Evolutionary conservation across 2,329 filamentous ascomycete genomes (phyloP).

Genomic region (Helotiales sp.): DNA sequence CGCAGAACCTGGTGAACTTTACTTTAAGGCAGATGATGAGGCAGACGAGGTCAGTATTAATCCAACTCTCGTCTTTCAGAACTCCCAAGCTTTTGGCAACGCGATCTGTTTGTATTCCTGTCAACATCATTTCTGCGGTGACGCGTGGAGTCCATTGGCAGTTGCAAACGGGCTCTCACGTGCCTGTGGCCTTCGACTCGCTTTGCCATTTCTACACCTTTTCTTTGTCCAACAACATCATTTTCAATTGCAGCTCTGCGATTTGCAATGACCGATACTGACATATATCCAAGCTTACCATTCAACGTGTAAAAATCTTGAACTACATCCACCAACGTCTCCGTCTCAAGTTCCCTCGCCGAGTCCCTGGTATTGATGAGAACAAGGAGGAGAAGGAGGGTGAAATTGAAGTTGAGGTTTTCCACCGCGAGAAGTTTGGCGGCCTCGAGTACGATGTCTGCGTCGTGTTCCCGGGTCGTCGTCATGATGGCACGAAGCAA

Average conservation of each 20-base stretch:
- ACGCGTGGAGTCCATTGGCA: background rate
- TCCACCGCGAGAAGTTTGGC: background rate
- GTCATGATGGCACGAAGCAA: background rate
- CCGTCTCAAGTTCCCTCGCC: background rate
- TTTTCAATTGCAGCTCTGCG: no score
- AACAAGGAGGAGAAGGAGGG: background rate
- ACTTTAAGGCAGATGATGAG: background rate
- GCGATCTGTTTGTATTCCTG: no score
- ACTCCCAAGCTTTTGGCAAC: no score
- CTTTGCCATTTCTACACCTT: background rate
- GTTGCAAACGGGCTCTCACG: background rate
- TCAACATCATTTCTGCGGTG: no score
- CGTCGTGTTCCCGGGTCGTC: background rate
- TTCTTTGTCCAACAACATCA: background rate
- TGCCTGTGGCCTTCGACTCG: background rate
- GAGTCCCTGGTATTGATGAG: background rate
- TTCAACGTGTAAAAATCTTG: background rate
- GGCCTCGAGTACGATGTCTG: slow-evolving; percentile 3
- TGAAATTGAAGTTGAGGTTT: background rate
- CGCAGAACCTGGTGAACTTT: background rate
- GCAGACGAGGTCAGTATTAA: background rate
- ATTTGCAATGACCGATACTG: background rate
- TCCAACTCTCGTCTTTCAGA: no score
- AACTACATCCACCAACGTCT: slow-evolving; percentile 5
- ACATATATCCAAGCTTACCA: background rate